phyloP scores from a whole-genome alignment of 2,329 filamentous ascomycete genomes.

The Aspergillus glaucus region DNA sequence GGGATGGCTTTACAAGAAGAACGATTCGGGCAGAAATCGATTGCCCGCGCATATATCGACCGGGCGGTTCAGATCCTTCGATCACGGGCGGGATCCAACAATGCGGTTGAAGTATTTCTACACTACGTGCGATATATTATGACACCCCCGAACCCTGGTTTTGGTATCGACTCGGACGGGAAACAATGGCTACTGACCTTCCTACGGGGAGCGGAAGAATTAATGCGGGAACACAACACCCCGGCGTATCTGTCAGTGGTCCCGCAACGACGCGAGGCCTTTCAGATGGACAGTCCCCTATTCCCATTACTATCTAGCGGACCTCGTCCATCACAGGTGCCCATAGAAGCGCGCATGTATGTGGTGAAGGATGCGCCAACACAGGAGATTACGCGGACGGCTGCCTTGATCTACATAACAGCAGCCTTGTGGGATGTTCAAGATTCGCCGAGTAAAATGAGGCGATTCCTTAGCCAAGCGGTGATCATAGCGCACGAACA shows the following conservation, averaged over 20 bases:
- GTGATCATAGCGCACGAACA: constrained; percentile 20
- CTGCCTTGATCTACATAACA: constrained; percentile 35
- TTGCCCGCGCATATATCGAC: constrained; percentile 22
- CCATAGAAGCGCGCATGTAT: constrained; percentile 29
- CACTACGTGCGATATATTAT: constrained; percentile 31
- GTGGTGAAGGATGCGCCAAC: constrained; percentile 28
- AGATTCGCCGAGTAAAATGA: constrained; percentile 22
- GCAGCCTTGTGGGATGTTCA: constrained; percentile 30
- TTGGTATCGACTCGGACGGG: constrained; percentile 14
- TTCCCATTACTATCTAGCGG: constrained; percentile 37
- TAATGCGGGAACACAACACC: constrained; percentile 27
- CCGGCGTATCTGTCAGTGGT: constrained; percentile 20
- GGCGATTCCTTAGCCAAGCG: constrained; percentile 28
- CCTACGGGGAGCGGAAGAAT: constrained; percentile 27
- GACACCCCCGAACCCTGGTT: constrained; percentile 12
- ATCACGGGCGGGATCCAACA: constrained; percentile 19
- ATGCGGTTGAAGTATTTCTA: constrained; percentile 22
- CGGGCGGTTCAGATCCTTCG: constrained; percentile 28
- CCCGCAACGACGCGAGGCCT: constrained; percentile 24
- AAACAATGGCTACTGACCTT: constrained; percentile 28
- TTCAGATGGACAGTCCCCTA: constrained; percentile 33
- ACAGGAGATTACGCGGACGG: constrained; percentile 31
- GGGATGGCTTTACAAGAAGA: constrained; percentile 35
- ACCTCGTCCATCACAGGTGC: constrained; percentile 33
- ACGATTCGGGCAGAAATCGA: constrained; percentile 28